phyloP scores from a whole-genome alignment of 176 grass and related monocot genomes.

The Triticum timopheevii region DNA sequence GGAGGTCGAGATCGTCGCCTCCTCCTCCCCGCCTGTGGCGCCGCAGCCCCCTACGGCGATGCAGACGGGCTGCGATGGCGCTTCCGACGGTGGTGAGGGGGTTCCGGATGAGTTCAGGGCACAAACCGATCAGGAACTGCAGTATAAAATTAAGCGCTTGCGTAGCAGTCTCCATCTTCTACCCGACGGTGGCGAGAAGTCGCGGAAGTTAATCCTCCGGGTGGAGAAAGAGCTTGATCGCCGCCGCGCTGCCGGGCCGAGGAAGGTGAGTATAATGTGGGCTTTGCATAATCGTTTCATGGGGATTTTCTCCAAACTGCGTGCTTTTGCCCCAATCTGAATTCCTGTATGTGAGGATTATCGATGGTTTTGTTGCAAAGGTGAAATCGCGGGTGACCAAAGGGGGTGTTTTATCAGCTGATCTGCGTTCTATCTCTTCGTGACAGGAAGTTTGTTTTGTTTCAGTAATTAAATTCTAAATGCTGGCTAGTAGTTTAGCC shows the following conservation, averaged over 20 bases:
- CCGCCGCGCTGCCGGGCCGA: neutral
- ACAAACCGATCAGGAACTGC: neutral
- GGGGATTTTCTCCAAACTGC: neutral
- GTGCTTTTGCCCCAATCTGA: neutral
- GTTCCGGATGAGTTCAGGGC: neutral
- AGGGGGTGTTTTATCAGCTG: neutral
- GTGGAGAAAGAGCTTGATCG: slow-evolving; percentile 31
- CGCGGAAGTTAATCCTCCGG: neutral
- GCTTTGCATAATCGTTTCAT: neutral
- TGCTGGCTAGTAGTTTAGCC: neutral
- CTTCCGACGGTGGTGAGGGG: neutral
- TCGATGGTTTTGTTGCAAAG: neutral
- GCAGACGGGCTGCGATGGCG: neutral
- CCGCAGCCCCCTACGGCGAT: neutral
- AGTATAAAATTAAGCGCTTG: neutral
- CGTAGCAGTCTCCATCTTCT: accelerated
- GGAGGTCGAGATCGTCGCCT: neutral
- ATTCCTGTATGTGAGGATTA: neutral
- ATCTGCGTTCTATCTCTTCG: neutral
- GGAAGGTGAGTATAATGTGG: slow-evolving; percentile 40
- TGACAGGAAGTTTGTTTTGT: neutral
- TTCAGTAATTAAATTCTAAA: neutral
- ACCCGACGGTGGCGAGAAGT: slow-evolving; percentile 8
- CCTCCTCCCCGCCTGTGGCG: neutral
- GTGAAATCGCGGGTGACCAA: neutral